phyloP scores from a whole-genome alignment of 2,329 filamentous ascomycete genomes.

The Claviceps sp. region DNA sequence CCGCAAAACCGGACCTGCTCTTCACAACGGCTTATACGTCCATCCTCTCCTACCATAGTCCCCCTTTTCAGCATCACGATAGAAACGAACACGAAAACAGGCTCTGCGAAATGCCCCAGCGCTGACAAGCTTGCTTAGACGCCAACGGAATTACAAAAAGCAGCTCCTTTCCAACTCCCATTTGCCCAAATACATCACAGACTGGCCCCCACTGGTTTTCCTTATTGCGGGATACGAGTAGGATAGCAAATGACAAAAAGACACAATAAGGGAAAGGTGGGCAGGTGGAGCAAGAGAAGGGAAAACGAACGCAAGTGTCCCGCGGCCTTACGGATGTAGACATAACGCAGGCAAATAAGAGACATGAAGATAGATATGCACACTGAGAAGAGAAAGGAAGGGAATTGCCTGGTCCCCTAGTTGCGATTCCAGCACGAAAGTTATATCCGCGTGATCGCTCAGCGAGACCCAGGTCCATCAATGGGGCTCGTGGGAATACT shows the following conservation, averaged over 20 bases:
- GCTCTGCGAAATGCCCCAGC: no score
- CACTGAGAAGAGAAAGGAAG: neutral
- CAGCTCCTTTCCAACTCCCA: slow-evolving; percentile 1
- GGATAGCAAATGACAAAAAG: slow-evolving; percentile 2
- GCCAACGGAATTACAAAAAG: neutral
- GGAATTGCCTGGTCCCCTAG: neutral
- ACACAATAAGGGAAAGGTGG: neutral
- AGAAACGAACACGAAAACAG: no score
- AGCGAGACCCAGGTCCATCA: slow-evolving; percentile 24
- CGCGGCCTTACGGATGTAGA: neutral
- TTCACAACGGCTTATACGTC: no score
- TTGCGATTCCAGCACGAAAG: neutral
- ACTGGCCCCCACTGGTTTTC: slow-evolving; percentile 1
- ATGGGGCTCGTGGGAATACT: slow-evolving; percentile 47
- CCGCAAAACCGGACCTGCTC: no score
- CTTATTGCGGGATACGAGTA: neutral
- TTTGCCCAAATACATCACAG: slow-evolving; percentile 5
- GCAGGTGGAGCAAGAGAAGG: neutral
- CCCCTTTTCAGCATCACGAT: no score
- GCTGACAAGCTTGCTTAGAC: slow-evolving; percentile 2
- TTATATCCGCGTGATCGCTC: neutral
- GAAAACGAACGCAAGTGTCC: neutral
- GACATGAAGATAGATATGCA: neutral
- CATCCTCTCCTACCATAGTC: no score
- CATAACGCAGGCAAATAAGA: neutral